Percentiles rank a stretch among this genome's conserved stretches.
These are phyloP conservation scores for Saprolegnia parasitica DNA, from an alignment of 352 stramenopile genomes.

Conservation along the genomic window DNA sequence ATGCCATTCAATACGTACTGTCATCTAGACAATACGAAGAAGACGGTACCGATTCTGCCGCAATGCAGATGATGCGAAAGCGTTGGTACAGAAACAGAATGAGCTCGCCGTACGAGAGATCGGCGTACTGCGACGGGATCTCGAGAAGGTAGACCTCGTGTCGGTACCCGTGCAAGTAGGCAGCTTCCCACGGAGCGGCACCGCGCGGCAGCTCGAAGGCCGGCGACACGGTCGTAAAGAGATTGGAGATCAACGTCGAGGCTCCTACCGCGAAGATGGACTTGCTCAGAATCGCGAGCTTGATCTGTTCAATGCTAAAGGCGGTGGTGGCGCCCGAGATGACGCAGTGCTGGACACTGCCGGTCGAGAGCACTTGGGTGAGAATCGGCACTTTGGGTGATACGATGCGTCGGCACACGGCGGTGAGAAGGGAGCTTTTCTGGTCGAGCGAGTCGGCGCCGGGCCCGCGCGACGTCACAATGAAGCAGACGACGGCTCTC, in stretches of 20 bases:
- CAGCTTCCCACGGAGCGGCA: not conserved
- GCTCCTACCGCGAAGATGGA: slow-evolving; percentile 57
- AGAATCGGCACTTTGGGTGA: slow-evolving; percentile 69
- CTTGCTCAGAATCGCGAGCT: slow-evolving; percentile 58
- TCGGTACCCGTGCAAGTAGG: slow-evolving; percentile 5
- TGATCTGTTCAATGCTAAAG: slow-evolving; percentile 55
- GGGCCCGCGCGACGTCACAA: slow-evolving; percentile 30
- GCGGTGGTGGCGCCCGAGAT: slow-evolving; percentile 71
- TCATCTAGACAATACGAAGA: too few species aligned
- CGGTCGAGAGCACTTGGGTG: slow-evolving; percentile 60
- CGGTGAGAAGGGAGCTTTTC: slow-evolving; percentile 46
- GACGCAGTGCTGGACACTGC: slow-evolving; percentile 56
- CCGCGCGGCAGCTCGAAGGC: not conserved
- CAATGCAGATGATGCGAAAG: slow-evolving; percentile 8
- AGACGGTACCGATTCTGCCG: not conserved
- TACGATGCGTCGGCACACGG: slow-evolving; percentile 48
- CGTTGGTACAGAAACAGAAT: slow-evolving; percentile 65
- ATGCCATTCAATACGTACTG: too few species aligned
- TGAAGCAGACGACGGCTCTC: slow-evolving; percentile 53
- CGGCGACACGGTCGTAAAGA: slow-evolving; percentile 34
- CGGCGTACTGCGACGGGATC: slow-evolving; percentile 65
- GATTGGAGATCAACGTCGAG: slow-evolving; percentile 56
- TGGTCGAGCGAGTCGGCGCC: not conserved
- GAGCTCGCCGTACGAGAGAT: slow-evolving; percentile 68
- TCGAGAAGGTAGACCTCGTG: slow-evolving; percentile 57